These are phyloP conservation scores for Phyllosticta capitalensis DNA, from an alignment of 2,329 filamentous ascomycete species.

Conservation along the genomic window DNA sequence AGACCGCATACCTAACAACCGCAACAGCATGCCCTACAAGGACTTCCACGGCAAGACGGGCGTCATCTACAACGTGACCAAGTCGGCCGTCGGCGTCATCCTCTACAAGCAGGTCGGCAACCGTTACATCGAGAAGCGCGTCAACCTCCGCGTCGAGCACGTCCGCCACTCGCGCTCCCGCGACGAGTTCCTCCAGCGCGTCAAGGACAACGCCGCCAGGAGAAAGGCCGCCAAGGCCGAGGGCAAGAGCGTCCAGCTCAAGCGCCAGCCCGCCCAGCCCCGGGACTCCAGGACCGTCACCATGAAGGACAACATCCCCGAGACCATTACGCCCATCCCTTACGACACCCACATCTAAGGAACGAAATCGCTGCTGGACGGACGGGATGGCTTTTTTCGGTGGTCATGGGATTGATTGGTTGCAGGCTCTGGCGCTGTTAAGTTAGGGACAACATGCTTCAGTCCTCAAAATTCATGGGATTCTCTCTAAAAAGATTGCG, in stretches of 20 bases:
- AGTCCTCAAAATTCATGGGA: constrained; percentile 8
- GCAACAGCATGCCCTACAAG: constrained; percentile 87
- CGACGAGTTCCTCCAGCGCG: constrained; percentile 91
- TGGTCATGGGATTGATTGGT: neutral
- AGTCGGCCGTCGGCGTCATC: constrained; percentile 95
- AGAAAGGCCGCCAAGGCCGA: constrained; percentile 89
- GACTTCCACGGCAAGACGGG: constrained; percentile 96
- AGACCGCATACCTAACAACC: constrained; percentile 21
- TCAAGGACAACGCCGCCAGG: constrained; percentile 91
- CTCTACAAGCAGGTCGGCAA: constrained; percentile 99
- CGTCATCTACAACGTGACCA: constrained; percentile 98
- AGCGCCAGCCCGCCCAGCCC: constrained; percentile 77
- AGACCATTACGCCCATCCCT: constrained; percentile 82
- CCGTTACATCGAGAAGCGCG: constrained; percentile 99
- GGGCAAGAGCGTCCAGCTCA: constrained; percentile 80
- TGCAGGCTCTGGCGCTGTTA: constrained; percentile 10
- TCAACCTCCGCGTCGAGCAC: constrained; percentile 99
- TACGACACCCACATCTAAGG: constrained; percentile 98
- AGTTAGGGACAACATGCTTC: constrained; percentile 11
- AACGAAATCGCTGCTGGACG: constrained; percentile 10
- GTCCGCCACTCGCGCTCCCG: constrained; percentile 87
- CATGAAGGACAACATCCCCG: constrained; percentile 71
- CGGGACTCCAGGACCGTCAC: constrained; percentile 72
- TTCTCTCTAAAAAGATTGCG: neutral
- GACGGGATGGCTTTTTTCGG: constrained; percentile 14